A percentile compares a stretch with the other conserved stretches of the same genome.
Conservation (phyloP, 2,329 filamentous ascomycete species). For the Didymella glomerata region DNA sequence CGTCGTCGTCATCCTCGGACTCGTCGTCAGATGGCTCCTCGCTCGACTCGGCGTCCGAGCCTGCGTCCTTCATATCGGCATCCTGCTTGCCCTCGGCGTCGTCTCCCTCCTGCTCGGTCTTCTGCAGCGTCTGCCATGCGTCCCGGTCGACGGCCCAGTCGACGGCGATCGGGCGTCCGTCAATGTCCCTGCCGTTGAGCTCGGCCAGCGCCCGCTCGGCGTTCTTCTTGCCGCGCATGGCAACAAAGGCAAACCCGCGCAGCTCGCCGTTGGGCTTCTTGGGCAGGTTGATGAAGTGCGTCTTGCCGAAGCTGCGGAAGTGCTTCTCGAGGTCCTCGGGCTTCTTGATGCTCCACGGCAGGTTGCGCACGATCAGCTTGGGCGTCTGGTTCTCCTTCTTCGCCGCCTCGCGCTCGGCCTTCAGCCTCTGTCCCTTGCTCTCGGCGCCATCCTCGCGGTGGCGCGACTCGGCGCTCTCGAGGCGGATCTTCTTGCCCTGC, state of each 20-base stretch:
- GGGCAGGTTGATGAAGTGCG: conserved; percentile 86
- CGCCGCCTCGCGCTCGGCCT: conserved; percentile 72
- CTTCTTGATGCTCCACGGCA: conserved; percentile 95
- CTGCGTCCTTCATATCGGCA: conserved; percentile 49
- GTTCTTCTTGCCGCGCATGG: conserved; percentile 86
- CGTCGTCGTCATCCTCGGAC: conserved; percentile 48
- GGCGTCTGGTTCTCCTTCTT: conserved; percentile 73
- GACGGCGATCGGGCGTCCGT: conserved; percentile 87
- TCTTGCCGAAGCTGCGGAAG: conserved; percentile 89
- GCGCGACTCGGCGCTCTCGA: conserved; percentile 88
- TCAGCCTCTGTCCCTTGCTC: conserved; percentile 61
- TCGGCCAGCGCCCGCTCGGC: conserved; percentile 85
- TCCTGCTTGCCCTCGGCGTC: conserved; percentile 53
- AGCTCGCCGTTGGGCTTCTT: conserved; percentile 73
- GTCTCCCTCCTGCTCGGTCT: conserved; percentile 52
- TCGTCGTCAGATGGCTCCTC: conserved; percentile 55
- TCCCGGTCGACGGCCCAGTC: conserved; percentile 97
- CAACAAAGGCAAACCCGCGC: conserved; percentile 91
- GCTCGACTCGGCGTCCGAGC: conserved; percentile 47
- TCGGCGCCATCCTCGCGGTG: conserved; percentile 66
- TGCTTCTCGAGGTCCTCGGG: conserved; percentile 79
- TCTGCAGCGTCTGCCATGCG: conserved; percentile 74
- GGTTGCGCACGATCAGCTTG: conserved; percentile 87
- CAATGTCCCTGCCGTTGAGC: conserved; percentile 88
- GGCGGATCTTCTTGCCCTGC: conserved; percentile 80